Evolutionary conservation across 2,329 filamentous ascomycete genomes (phyloP).

Genomic region (Trichoderma guizhouense): DNA sequence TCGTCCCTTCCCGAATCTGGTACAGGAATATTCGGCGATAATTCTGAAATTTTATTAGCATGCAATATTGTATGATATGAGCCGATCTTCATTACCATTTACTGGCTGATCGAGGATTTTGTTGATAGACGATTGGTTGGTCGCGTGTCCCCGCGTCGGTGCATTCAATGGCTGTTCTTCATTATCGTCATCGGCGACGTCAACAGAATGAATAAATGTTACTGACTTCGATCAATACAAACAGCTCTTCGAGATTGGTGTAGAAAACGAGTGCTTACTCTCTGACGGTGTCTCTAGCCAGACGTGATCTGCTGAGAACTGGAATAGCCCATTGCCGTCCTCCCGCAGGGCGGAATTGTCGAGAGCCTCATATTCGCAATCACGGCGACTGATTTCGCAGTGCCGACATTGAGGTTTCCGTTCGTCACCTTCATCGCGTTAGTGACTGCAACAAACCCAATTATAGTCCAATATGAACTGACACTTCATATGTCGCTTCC

Average conservation of each 20-base stretch:
- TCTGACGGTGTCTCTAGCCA: not conserved
- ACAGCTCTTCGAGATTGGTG: not conserved
- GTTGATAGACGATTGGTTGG: not conserved
- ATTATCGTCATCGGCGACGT: not conserved
- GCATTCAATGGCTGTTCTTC: not conserved
- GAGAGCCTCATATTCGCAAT: not conserved
- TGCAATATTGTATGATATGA: not conserved
- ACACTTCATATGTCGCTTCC: conserved; percentile 8
- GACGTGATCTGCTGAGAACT: not conserved
- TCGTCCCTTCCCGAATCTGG: not conserved
- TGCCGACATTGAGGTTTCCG: not conserved
- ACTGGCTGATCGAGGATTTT: not conserved
- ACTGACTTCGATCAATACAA: not conserved
- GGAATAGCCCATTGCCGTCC: not conserved
- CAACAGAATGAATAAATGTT: not conserved
- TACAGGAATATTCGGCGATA: not conserved
- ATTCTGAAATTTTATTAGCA: not conserved
- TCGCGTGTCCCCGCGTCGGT: not conserved
- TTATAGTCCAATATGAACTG: not conserved
- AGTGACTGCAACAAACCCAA: not conserved
- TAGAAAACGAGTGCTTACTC: not conserved
- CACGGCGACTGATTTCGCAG: not conserved
- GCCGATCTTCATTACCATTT: not conserved
- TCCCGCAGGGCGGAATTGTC: not conserved
- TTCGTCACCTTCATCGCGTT: not conserved